A percentile compares a stretch with the other conserved stretches of the same genome.
phyloP scores from a whole-genome alignment of 805 yeast species.

The Phaffomyces thermotolerans region DNA sequence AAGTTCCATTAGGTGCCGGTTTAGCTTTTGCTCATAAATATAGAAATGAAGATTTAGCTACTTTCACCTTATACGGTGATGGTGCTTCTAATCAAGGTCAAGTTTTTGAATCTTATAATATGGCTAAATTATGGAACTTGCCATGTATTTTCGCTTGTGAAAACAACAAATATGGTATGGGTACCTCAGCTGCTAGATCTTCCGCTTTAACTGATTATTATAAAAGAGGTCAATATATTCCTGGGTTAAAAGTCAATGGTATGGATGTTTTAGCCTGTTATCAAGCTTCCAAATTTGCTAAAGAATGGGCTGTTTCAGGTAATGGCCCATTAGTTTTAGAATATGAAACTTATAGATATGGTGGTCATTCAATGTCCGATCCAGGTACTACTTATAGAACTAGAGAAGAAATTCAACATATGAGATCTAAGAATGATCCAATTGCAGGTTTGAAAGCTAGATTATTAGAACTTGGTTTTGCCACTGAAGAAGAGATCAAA shows the following conservation, averaged over 20 bases:
- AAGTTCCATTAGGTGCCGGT: slow-evolving; percentile 97
- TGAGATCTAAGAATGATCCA: slow-evolving; percentile 98
- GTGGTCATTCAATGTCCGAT: slow-evolving; percentile 99
- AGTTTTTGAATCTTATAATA: slow-evolving; percentile 94
- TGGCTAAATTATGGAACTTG: slow-evolving; percentile 98
- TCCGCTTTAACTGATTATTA: slow-evolving; percentile 95
- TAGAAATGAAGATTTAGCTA: slow-evolving; percentile 69
- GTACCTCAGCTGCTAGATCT: slow-evolving; percentile 95
- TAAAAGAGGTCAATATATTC: slow-evolving; percentile 99
- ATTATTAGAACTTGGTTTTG: slow-evolving; percentile 73
- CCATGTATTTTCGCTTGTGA: slow-evolving; percentile 96
- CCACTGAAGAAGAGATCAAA: slow-evolving; percentile 93
- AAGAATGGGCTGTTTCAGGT: slow-evolving; percentile 89
- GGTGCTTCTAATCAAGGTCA: slow-evolving; percentile 99
- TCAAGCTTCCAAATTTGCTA: slow-evolving; percentile 95
- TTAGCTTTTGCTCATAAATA: slow-evolving; percentile 98
- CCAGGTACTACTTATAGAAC: slow-evolving; percentile 99
- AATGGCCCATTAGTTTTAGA: slow-evolving; percentile 95
- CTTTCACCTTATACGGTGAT: slow-evolving; percentile 92
- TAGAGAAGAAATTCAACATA: slow-evolving; percentile 98
- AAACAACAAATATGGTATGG: slow-evolving; percentile 99
- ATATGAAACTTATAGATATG: slow-evolving; percentile 98
- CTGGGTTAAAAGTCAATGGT: slow-evolving; percentile 97
- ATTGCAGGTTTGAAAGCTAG: slow-evolving; percentile 91
- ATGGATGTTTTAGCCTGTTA: slow-evolving; percentile 95